Percentiles rank a stretch among this genome's conserved stretches.
Conservation (phyloP, 1,139 yeast species). For the Magnusiomyces fungicola region DNA sequence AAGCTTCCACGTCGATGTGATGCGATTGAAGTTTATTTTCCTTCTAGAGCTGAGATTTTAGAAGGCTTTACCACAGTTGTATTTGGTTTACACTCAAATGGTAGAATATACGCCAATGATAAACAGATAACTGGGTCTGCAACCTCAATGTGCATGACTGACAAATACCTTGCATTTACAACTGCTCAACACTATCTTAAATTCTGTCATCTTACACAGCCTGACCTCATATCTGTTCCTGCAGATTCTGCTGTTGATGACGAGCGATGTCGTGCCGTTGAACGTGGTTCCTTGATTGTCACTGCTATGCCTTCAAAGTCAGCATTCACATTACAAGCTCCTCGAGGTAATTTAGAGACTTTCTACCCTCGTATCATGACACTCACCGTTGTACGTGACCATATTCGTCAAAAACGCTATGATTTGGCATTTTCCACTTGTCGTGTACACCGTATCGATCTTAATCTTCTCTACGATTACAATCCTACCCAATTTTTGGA, state of each 20-base stretch:
- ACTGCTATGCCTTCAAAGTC: conserved; percentile 77
- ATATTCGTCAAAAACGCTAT: conserved; percentile 53
- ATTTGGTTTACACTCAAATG: conserved; percentile 61
- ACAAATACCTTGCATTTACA: conserved; percentile 68
- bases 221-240: conserved; percentile 27
- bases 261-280: conserved; percentile 83
- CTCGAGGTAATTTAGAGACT: conserved; percentile 93
- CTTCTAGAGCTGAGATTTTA: conserved; percentile 18
- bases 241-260: conserved; percentile 41
- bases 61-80: conserved; percentile 36
- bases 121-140: conserved; percentile 65
- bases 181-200: conserved; percentile 82
- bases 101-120: conserved; percentile 63
- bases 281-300: conserved; percentile 80
- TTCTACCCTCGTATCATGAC: conserved; percentile 92
- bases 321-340: conserved; percentile 83
- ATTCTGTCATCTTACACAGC: conserved; percentile 61
- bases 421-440: conserved; percentile 71
- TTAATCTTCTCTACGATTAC: conserved; percentile 85
- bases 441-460: conserved; percentile 84
- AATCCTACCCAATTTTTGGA: conserved; percentile 59
- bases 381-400: conserved; percentile 68
- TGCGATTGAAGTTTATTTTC: conserved; percentile 38
- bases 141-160: conserved; percentile 73
- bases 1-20: conserved; percentile 65